Evolutionary conservation across 148 eudicot species (phyloP).

Genomic region (Hydrangea macrophylla): DNA sequence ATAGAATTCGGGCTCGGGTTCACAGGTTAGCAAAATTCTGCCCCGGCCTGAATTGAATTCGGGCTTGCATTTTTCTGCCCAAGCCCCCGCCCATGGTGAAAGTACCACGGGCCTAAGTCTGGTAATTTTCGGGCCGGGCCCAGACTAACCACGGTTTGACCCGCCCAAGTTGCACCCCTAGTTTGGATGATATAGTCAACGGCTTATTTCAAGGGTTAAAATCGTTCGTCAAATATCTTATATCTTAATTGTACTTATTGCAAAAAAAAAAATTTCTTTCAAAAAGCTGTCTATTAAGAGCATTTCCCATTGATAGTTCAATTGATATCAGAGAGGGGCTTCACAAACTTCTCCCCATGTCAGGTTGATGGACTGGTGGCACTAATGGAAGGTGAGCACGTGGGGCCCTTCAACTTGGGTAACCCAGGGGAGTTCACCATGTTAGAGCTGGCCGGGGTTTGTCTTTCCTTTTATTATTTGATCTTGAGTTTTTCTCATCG

Average conservation of each 20-base stretch:
- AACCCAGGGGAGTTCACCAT: constrained; percentile 94
- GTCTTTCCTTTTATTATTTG: constrained; percentile 6
- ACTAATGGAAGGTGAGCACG: constrained; percentile 88
- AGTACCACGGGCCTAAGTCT: too few species aligned
- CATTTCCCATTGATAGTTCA: not conserved
- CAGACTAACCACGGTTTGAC: too few species aligned
- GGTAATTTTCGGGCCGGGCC: too few species aligned
- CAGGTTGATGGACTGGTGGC: constrained; percentile 85
- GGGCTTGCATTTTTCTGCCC: too few species aligned
- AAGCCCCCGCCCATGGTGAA: too few species aligned
- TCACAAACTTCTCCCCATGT: constrained; percentile 6
- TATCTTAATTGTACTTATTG: not conserved
- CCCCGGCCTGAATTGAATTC: too few species aligned
- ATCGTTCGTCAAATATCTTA: not conserved
- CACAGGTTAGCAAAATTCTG: too few species aligned
- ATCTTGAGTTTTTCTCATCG: not conserved
- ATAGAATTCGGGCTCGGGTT: too few species aligned
- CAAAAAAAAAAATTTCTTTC: too few species aligned
- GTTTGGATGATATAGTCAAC: too few species aligned
- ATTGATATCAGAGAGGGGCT: not conserved
- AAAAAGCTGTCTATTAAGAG: not conserved
- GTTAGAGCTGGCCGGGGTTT: constrained; percentile 90
- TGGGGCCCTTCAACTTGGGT: constrained; percentile 86
- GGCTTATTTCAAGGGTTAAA: not conserved
- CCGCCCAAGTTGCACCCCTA: too few species aligned